Base-by-base conservation (phyloP, 169 alveolate genomes). In the Plasmodium vivax region DNA sequence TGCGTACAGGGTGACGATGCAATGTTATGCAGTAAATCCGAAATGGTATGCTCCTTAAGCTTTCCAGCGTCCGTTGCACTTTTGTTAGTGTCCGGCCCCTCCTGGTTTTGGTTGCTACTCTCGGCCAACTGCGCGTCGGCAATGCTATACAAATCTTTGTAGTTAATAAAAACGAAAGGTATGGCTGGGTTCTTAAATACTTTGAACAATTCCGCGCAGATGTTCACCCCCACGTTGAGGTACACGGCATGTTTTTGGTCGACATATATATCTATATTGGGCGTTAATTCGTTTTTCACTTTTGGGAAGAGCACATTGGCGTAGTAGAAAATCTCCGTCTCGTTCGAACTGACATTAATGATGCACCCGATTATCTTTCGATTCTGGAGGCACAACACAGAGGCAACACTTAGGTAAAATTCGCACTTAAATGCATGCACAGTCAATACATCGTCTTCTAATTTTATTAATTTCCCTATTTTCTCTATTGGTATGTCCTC, bases 81-180 rank as follows among this genome's bases (percentile, higher is more conserved):
- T 10, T 45, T 73, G 12, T 23, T 23, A 16, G 32, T 19, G 27
- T 85, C 68, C 16, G 19, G 19, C 27, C 34, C 68, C 5, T 34
- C 23, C 7, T 82, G 38, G 32, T 47, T 73, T 32, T 27, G 27
- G 34, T 56, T n/a, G 3, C 32, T 41, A 45, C 56, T 41, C 74
- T 92, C 82, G n/a, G 16, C 8, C 32, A 92, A 32, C 84, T 92
- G 95, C 27, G 85, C 16, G 30, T 92, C 92, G 16, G 92, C 92
- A 72, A 92, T 83, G 43, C 73, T 82, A 14, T 92, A 81, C 54
- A 92, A 77, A 92, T 92, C 92, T 51, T 81, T 75, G 47, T 92
- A 92, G 77, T 81, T 82, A 82, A 92, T 92, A 92, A 82, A 92
- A 83, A 92, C 85, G 38, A 38, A 92, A 30, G 95, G 92, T 12